These are phyloP conservation scores for Chaetomium sp. DNA, from an alignment of 2,329 filamentous ascomycete genomes.

Conservation along the genomic window DNA sequence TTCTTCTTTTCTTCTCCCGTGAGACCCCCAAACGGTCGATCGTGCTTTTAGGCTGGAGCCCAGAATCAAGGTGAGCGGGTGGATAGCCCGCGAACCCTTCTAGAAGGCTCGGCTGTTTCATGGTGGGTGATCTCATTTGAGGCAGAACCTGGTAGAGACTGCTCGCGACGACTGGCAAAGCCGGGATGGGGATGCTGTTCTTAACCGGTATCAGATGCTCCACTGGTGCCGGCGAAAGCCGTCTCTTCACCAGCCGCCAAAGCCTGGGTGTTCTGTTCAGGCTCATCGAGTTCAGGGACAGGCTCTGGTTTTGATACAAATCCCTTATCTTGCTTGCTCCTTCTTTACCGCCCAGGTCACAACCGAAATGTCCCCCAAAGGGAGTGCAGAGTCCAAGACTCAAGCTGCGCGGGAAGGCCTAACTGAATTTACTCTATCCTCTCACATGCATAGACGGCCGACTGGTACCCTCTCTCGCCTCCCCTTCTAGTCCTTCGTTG, in stretches of 20 bases:
- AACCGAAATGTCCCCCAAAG: not conserved
- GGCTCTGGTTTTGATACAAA: not conserved
- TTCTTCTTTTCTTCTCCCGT: not conserved
- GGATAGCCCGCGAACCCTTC: not conserved
- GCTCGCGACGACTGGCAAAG: not conserved
- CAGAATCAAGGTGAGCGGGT: not conserved
- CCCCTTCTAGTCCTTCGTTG: not conserved
- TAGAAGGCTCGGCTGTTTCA: slow-evolving; percentile 8
- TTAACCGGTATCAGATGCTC: not conserved
- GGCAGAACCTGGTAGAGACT: not conserved
- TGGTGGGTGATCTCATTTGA: slow-evolving; percentile 6
- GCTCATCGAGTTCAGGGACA: not conserved
- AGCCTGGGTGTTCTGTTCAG: not conserved
- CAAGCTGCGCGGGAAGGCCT: not conserved
- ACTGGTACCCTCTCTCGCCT: not conserved
- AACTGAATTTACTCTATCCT: not conserved
- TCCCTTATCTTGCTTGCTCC: not conserved
- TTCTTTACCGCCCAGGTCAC: not conserved
- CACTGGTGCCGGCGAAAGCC: not conserved
- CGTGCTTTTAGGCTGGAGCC: not conserved
- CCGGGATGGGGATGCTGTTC: not conserved
- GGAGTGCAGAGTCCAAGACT: not conserved
- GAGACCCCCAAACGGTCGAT: not conserved
- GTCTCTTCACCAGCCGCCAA: not conserved
- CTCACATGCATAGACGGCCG: not conserved